Evolutionary conservation across 345 rosid species (phyloP).

Genomic region (Aquilaria sinensis): DNA sequence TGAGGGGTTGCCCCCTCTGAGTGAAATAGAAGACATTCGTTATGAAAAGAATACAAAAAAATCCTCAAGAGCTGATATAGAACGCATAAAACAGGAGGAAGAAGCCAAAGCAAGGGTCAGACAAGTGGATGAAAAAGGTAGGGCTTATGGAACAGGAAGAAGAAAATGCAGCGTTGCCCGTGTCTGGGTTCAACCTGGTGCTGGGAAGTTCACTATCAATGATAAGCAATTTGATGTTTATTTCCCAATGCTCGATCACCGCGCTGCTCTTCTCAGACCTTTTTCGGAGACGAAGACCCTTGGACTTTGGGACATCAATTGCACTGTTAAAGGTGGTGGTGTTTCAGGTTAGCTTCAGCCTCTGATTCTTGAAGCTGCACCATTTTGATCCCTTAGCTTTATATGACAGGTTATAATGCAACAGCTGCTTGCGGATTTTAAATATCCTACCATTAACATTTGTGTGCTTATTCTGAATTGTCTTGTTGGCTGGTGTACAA

Average conservation of each 20-base stretch:
- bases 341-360: conserved; percentile 49
- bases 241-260: conserved; percentile 93
- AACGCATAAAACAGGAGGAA: conserved; percentile 87
- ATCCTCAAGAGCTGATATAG: conserved; percentile 71
- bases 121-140: conserved; percentile 77
- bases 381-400: background rate
- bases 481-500: too few relatives aligned
- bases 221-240: conserved; percentile 83
- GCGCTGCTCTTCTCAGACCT: conserved; percentile 92
- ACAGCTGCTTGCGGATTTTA: too few relatives aligned
- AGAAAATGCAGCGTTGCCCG: conserved; percentile 93
- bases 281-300: conserved; percentile 93
- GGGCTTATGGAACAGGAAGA: conserved; percentile 97
- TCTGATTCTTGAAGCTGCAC: background rate
- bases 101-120: conserved; percentile 79
- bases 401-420: background rate
- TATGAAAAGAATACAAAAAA: conserved; percentile 65
- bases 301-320: conserved; percentile 85
- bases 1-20: conserved; percentile 82
- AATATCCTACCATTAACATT: too few relatives aligned
- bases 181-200: conserved; percentile 88
- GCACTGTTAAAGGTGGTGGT: conserved; percentile 95
- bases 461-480: too few relatives aligned
- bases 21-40: conserved; percentile 68
- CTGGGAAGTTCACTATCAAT: conserved; percentile 70